Evolutionary conservation across 306 rosid species (phyloP), one percentile per base, ranked within the genome.

Genomic region (Cyamopsis tetragonoloba): DNA sequence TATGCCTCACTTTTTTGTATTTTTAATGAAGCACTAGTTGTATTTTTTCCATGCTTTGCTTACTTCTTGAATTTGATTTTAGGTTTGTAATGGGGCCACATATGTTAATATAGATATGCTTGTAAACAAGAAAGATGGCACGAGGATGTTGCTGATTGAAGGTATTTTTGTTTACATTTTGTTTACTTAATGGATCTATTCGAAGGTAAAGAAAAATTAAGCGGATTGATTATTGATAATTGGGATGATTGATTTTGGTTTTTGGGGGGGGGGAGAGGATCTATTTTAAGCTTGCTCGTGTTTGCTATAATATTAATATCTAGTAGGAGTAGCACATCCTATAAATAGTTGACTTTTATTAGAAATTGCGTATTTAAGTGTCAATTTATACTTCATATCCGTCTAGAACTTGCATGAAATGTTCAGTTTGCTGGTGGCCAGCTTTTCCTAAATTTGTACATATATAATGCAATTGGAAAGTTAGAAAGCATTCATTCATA

Each of bases 1-100:
- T 93, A 80, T 74, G 74, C 53, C 46, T 6, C 14, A 20, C 44
- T 6, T 66, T 15, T 19, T 22, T 70, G 18, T 30, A 43, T 24
- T 60, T 19, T 30, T 28, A 42, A 19, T 62, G 17, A 55, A 47
- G 39, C 41, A 34, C 3, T 5, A n/a, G 39, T 9, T 46, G 30
- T 43, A 64, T 46, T 48, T 30, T 59, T 73, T 31, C 47, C 34
- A 47, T 68, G 77, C 44, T 67, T 53, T 10, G 47, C 34, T 49
- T 58, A 55, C 72, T 50, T 12, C 1, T 48, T 85, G 41, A 55
- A 70, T 53, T 74, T 68, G 68, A 57, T 51, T 35, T 77, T 76
- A 93, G 98, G 91, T 90, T 60, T 83, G 91, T 84, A 70, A 77
- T 69, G 99, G 99, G 44, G 97, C 99, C 57, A 88, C 96, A 22